Percentiles rank a stretch among this genome's conserved stretches.
Evolutionary conservation across 345 rosid species (phyloP).

Genomic region (Carallia pectinifolia): DNA sequence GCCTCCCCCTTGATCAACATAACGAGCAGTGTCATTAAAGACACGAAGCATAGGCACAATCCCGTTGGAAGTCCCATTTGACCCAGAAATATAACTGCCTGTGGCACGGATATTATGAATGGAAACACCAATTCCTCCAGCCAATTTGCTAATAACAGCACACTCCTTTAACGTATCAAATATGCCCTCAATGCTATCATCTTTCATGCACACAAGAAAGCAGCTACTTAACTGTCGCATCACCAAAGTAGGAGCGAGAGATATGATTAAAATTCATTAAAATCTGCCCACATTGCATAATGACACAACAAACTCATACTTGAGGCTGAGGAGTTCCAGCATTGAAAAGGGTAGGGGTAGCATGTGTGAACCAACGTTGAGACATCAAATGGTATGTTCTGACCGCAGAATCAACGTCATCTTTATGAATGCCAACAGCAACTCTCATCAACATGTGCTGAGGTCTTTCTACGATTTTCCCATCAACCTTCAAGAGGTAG

Average conservation of each 20-base stretch:
- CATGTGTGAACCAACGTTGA: constrained; percentile 92
- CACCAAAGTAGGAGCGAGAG: background rate
- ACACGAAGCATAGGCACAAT: constrained; percentile 76
- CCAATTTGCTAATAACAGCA: constrained; percentile 83
- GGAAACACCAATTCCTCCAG: constrained; percentile 90
- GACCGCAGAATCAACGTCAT: constrained; percentile 61
- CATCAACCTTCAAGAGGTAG: constrained; percentile 77
- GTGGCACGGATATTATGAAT: constrained; percentile 71
- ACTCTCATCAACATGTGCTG: constrained; percentile 96
- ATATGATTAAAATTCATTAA: background rate
- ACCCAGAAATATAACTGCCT: constrained; percentile 63
- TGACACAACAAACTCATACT: constrained; percentile 28
- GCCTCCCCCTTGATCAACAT: constrained; percentile 83
- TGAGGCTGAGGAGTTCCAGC: constrained; percentile 83
- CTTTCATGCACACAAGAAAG: constrained; percentile 83
- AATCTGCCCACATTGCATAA: background rate
- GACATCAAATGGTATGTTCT: constrained; percentile 80
- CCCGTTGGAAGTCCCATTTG: constrained; percentile 72
- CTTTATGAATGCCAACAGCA: constrained; percentile 74
- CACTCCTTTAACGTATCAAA: constrained; percentile 87
- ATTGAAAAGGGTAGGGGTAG: constrained; percentile 86
- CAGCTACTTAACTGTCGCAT: constrained; percentile 76
- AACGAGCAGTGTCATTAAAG: constrained; percentile 72
- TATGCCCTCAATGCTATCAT: constrained; percentile 86
- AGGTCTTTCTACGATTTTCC: constrained; percentile 75